Conservation (phyloP, 163 green algal genomes). For the Scenedesmus sp. region DNA sequence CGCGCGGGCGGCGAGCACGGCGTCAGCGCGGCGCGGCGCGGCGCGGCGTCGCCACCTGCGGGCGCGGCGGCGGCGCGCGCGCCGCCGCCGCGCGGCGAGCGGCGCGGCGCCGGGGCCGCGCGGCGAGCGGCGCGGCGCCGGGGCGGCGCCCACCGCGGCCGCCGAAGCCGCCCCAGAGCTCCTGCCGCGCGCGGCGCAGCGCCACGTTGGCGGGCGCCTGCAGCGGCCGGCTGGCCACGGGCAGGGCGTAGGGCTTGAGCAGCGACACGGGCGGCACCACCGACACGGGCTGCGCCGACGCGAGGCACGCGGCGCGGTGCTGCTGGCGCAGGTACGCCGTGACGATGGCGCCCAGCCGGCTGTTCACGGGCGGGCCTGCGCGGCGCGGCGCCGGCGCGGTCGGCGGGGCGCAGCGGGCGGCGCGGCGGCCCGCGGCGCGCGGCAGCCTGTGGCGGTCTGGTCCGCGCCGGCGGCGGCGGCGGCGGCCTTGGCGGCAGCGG, state of each 20-base stretch:
- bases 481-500: too few relatives aligned
- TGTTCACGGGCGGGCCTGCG: conserved; percentile 49
- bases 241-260: conserved; percentile 68
- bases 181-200: conserved; percentile 26
- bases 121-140: too few relatives aligned
- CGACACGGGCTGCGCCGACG: conserved; percentile 62
- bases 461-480: too few relatives aligned
- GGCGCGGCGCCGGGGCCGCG: conserved; percentile 40
- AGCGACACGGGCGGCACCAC: conserved; percentile 73
- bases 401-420: too few relatives aligned
- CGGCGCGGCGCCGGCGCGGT: too few relatives aligned
- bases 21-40: too few relatives aligned
- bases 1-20: too few relatives aligned
- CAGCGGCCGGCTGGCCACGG: conserved; percentile 50
- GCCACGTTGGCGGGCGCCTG: conserved; percentile 65
- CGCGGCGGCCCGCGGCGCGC: too few relatives aligned
- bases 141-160: conserved; percentile 50
- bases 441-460: not conserved
- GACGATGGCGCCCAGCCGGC: conserved; percentile 66
- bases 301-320: conserved; percentile 62
- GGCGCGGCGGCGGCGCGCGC: too few relatives aligned
- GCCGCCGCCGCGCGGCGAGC: conserved; percentile 31
- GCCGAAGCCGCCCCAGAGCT: conserved; percentile 51
- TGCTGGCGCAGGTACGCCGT: conserved; percentile 76
- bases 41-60: too few relatives aligned